Percentiles rank a stretch among this genome's conserved stretches.
These are phyloP conservation scores for Patellifolia procumbens DNA, from an alignment of 179 eudicot genomes.

Conservation along the genomic window DNA sequence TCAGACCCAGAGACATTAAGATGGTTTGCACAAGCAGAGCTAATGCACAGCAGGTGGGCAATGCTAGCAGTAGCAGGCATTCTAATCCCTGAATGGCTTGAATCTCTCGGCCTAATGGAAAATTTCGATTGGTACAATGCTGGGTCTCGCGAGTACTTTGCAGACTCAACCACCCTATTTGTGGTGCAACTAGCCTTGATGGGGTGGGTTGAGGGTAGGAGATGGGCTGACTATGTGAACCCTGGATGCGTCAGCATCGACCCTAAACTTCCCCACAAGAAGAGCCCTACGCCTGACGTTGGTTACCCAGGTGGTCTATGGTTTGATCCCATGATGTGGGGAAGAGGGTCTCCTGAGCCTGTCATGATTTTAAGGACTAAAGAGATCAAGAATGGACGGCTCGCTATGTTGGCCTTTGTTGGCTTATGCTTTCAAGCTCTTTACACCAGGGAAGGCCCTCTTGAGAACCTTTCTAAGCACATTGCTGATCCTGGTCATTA, in stretches of 20 bases:
- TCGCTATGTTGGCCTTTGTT: constrained; percentile 88
- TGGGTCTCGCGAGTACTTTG: constrained; percentile 66
- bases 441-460: constrained; percentile 79
- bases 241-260: constrained; percentile 82
- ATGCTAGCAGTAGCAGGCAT: constrained; percentile 91
- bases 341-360: constrained; percentile 84
- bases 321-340: constrained; percentile 90
- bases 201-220: constrained; percentile 92
- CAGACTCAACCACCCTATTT: constrained; percentile 70
- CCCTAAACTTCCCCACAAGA: constrained; percentile 59
- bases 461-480: constrained; percentile 70
- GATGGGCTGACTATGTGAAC: constrained; percentile 87
- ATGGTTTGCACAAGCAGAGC: constrained; percentile 95
- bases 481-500: constrained; percentile 91
- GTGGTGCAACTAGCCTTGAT: constrained; percentile 70
- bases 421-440: constrained; percentile 84
- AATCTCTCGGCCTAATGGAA: constrained; percentile 58
- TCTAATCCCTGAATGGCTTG: constrained; percentile 81
- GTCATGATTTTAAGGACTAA: constrained; percentile 85
- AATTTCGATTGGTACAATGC: constrained; percentile 74
- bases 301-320: constrained; percentile 96
- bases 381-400: constrained; percentile 91
- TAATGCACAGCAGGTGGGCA: constrained; percentile 90
- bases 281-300: constrained; percentile 69
- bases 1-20: constrained; percentile 81